A percentile compares a stretch with the other conserved stretches of the same genome.
These are phyloP conservation scores for Terfezia boudieri DNA, from an alignment of 495 filamentous ascomycete species.

Conservation along the genomic window DNA sequence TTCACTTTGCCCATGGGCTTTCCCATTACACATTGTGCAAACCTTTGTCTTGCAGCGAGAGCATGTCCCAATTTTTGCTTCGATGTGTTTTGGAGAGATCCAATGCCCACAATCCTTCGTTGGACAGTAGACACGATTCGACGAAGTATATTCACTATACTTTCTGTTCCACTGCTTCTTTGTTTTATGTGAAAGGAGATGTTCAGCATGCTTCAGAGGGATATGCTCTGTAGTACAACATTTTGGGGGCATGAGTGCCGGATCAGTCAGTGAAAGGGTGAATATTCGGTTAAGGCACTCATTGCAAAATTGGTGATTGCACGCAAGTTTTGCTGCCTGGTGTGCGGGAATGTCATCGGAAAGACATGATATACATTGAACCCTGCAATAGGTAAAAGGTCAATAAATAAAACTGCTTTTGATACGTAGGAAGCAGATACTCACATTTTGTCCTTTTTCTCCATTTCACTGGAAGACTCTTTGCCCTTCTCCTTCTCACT, in stretches of 20 bases:
- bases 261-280: constrained; percentile 46
- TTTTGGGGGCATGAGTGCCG: constrained; percentile 55
- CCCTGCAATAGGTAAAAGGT: constrained; percentile 21
- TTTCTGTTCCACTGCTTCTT: constrained; percentile 59
- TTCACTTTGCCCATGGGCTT: constrained; percentile 41
- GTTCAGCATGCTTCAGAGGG: constrained; percentile 49
- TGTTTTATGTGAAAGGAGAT: constrained; percentile 46
- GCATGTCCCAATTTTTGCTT: constrained; percentile 36
- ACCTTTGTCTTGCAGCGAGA: constrained; percentile 45
- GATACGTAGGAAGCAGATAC: background rate
- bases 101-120: constrained; percentile 44
- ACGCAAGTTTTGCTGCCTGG: constrained; percentile 45
- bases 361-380: constrained; percentile 46
- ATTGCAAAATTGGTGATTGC: constrained; percentile 58
- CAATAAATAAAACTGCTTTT: background rate
- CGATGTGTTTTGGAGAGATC: constrained; percentile 47
- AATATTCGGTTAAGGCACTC: constrained; percentile 51
- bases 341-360: constrained; percentile 35
- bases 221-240: constrained; percentile 56
- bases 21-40: constrained; percentile 48
- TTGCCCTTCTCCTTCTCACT: background rate
- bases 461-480: constrained; percentile 3
- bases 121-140: constrained; percentile 56
- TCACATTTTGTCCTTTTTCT: constrained; percentile 15
- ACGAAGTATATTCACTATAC: constrained; percentile 47